Evolutionary conservation across 2,329 filamentous ascomycete species (phyloP), one percentile per base, ranked within the genome.

Genomic region (Neonectria ditissima): DNA sequence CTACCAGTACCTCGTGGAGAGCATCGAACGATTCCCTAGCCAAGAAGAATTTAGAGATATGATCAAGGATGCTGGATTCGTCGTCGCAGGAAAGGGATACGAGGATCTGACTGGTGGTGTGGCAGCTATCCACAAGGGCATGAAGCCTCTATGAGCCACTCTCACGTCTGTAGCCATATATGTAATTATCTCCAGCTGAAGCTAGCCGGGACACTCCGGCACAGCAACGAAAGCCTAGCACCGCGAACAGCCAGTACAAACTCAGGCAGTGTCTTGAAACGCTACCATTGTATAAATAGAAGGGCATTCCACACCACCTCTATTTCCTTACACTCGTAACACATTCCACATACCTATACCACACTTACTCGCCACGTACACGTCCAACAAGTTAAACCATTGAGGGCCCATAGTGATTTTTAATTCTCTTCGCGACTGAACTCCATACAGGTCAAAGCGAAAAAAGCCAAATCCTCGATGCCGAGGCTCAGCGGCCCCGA

Each of bases 1-100:
- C 77, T 99, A 99, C 80, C 96, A 99, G 84, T 99, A 99, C 80
- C 85, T 99, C 10, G 96, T 99, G 10, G 96, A 99, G 85, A 97
- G 94, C 79, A 99, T 99, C 78, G 94, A 97, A 80, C 84, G 87
- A 51, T 98, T 98, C 77, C 97, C 96, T 0, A 91, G 84, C 70
- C 97, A 99, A 82, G 86, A 89, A 55, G 89, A 93, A 69, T 99
- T 97, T 76, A 87, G 90, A 68, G 85, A 88, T 34, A 94, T 97
- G 92, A 96, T 97, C 74, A 79, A 87, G 69, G 87, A 90, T 26
- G 95, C 93, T 3, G 95, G 95, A 1, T 99, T 99, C 75, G 83
- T 92, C 67, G 89, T 97, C 45, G 93, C 92, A 1, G 94, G 92
- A 1, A 80, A 88, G 55, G 93, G 92, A 0, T 99, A 92, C 80